Conservation (phyloP, 495 filamentous ascomycete genomes). For the Pyrenopolyporus hunteri region DNA sequence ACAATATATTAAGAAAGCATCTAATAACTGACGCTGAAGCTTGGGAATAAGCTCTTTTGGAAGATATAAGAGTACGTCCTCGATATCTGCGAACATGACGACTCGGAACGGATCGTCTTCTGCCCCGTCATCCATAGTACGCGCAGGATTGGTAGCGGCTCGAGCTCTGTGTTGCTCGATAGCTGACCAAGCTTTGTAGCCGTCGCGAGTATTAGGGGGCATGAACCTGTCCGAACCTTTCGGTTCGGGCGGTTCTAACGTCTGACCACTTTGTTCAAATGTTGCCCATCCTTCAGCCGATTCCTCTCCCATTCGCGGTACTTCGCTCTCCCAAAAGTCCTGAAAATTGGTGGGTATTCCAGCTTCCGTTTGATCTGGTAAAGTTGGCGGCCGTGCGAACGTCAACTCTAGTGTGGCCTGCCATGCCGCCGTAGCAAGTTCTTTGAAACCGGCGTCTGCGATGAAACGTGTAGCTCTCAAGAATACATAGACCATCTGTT, state of each 20-base stretch:
- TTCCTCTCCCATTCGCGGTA: slow-evolving; percentile 77
- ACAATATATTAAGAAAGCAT: slow-evolving; percentile 74
- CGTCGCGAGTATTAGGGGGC: slow-evolving; percentile 43
- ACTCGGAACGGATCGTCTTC: slow-evolving; percentile 81
- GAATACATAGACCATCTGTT: slow-evolving; percentile 73
- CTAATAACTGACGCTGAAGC: slow-evolving; percentile 57
- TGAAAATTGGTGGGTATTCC: slow-evolving; percentile 57
- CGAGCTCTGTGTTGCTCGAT: slow-evolving; percentile 60
- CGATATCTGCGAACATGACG: slow-evolving; percentile 78
- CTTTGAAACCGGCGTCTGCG: slow-evolving; percentile 79
- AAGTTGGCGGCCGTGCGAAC: slow-evolving; percentile 59
- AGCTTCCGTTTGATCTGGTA: slow-evolving; percentile 33
- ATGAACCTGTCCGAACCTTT: slow-evolving; percentile 21
- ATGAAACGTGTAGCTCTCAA: slow-evolving; percentile 75
- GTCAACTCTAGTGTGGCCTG: slow-evolving; percentile 80
- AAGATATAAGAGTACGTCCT: slow-evolving; percentile 64
- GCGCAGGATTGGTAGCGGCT: slow-evolving; percentile 65
- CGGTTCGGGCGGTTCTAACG: slow-evolving; percentile 48
- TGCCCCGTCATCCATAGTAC: slow-evolving; percentile 65
- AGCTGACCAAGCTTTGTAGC: slow-evolving; percentile 63
- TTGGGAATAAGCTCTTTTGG: slow-evolving; percentile 42
- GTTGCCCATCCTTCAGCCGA: slow-evolving; percentile 72
- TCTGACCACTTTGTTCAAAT: slow-evolving; percentile 48
- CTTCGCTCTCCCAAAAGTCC: slow-evolving; percentile 88
- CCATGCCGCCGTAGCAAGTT: slow-evolving; percentile 80